Base-by-base conservation (phyloP, 1,139 yeast genomes). In the Maudiozyma humilis region DNA sequence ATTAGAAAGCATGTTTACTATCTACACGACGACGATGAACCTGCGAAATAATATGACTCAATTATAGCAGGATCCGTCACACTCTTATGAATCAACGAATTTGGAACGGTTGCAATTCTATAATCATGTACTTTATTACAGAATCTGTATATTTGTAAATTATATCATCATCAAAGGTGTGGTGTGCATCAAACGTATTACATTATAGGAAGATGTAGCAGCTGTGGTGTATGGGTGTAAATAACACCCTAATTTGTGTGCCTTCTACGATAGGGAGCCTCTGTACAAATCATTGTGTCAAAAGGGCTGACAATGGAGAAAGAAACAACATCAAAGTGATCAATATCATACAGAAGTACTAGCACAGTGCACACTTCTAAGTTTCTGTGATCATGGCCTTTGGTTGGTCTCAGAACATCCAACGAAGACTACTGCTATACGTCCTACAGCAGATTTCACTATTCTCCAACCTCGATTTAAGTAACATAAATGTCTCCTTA, bases 401-500 rank as follows among this genome's bases (percentile, higher is more conserved):
- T 41, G 84, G 94, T 93, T 72, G 83, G 62, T 91, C 94, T 10
- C 89, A 82, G 59, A 82, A 81, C 60, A 72, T 88, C 38, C 95
- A 87, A 59, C 83, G 84, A 64, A 70, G 95, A 55, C 75, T 88
- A 40, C 74, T 88, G 42, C 75, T 83, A 42, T 87, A 86, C 63
- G 78, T 87, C 3, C 72, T 88, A 18, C 87, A 83, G 58, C 93
- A 86, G 61, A 73, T 88, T 35, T 79, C 89, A n/a, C 65, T 88
- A 35, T 85, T 88, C 59, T 82, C 95, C 1, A 86, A 84, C 57
- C 74, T 87, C 23, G 93, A 87, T 59, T 68, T 85, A 30, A 83
- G 88, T 15, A 83, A 87, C 58, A 65, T 88, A 45, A 93, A 86
- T 57, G 89, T 88, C 0, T 81, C 93, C 5, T 64, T 85, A 36